Percentiles rank a stretch among this genome's conserved stretches.
These are phyloP conservation scores for Aspergillus proliferans DNA, from an alignment of 2,329 filamentous ascomycete species.

Conservation along the genomic window DNA sequence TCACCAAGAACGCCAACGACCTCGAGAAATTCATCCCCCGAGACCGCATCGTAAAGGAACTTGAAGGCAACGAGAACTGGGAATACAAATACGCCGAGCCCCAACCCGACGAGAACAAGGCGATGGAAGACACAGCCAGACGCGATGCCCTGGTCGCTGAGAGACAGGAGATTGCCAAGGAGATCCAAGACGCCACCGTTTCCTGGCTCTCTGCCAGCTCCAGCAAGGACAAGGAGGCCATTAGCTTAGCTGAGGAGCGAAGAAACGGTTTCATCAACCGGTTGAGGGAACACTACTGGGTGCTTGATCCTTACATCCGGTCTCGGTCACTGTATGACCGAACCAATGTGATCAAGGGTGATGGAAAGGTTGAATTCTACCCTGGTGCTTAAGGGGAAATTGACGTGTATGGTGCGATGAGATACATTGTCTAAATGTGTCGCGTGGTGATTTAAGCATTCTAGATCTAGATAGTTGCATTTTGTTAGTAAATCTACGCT, in stretches of 20 bases:
- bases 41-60: conserved; percentile 68
- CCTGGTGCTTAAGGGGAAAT: conserved; percentile 21
- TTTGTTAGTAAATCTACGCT: background rate
- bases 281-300: conserved; percentile 76
- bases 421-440: background rate
- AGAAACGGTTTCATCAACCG: conserved; percentile 57
- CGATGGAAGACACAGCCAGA: conserved; percentile 61
- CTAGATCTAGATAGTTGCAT: background rate
- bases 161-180: conserved; percentile 59
- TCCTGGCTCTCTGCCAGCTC: conserved; percentile 62
- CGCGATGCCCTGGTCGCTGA: conserved; percentile 59
- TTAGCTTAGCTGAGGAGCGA: conserved; percentile 48
- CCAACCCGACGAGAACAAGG: conserved; percentile 64
- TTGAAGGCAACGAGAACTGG: conserved; percentile 83
- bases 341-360: conserved; percentile 61
- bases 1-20: conserved; percentile 75
- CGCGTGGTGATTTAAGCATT: too few relatives aligned
- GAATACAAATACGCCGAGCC: conserved; percentile 78
- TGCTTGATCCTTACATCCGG: conserved; percentile 77
- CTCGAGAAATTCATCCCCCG: conserved; percentile 68
- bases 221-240: conserved; percentile 40
- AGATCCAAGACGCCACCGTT: conserved; percentile 68
- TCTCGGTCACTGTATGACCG: conserved; percentile 82
- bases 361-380: conserved; percentile 69
- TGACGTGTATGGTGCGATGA: background rate